Evolutionary conservation across 2,329 filamentous ascomycete species (phyloP).

Genomic region (Pyrenophora tritici-repentis): DNA sequence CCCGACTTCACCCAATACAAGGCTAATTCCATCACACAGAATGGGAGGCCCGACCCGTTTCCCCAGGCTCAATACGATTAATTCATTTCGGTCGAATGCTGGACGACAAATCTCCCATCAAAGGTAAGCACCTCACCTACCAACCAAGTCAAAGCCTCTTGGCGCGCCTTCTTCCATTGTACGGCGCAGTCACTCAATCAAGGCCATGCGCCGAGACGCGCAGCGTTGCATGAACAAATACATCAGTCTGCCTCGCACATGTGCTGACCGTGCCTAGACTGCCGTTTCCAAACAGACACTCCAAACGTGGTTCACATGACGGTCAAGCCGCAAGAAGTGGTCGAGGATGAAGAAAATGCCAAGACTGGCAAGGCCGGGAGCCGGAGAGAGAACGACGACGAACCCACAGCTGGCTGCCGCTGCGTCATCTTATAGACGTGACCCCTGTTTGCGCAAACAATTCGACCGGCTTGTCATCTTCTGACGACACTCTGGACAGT

Average conservation of each 20-base stretch:
- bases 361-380: conserved; percentile 64
- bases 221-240: conserved; percentile 2
- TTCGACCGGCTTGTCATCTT: not conserved
- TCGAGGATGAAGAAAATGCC: conserved; percentile 80
- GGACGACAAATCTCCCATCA: conserved; percentile 83
- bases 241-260: not conserved
- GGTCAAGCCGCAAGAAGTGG: conserved; percentile 79
- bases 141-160: conserved; percentile 15
- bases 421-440: conserved; percentile 64
- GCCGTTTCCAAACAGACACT: conserved; percentile 73
- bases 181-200: conserved; percentile 19
- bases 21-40: conserved; percentile 54
- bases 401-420: conserved; percentile 63
- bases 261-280: conserved; percentile 60
- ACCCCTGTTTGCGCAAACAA: not conserved
- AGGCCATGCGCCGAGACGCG: conserved; percentile 5
- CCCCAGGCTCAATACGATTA: conserved; percentile 84
- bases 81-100: conserved; percentile 91
- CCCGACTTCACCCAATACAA: not conserved
- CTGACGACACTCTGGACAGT: not conserved
- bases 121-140: conserved; percentile 63
- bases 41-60: conserved; percentile 85
- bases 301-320: conserved; percentile 96
- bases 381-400: conserved; percentile 60
- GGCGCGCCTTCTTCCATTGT: conserved; percentile 27